Evolutionary conservation across 345 rosid species (phyloP).

Genomic region (Microcos paniculata): DNA sequence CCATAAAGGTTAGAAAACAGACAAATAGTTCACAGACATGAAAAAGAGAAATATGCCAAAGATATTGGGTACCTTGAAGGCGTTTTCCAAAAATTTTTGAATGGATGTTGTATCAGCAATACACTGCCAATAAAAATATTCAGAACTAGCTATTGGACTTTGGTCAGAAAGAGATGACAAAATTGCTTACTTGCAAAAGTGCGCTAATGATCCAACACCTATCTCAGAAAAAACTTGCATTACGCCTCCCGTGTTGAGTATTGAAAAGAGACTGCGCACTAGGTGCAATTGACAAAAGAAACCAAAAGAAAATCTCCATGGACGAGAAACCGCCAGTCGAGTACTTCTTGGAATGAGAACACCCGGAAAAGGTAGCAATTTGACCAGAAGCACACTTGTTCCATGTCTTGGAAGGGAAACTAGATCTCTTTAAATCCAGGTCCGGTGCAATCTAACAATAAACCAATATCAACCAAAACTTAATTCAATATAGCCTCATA

Average conservation of each 20-base stretch:
- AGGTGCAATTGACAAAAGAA: slow-evolving; percentile 92
- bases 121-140: slow-evolving; percentile 32
- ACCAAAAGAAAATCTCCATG: slow-evolving; percentile 69
- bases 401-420: slow-evolving; percentile 63
- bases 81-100: slow-evolving; percentile 24
- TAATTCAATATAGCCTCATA: not conserved
- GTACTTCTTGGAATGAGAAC: slow-evolving; percentile 80
- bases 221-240: slow-evolving; percentile 56
- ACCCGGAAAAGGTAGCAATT: slow-evolving; percentile 55
- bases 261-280: slow-evolving; percentile 42
- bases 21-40: not conserved
- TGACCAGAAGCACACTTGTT: slow-evolving; percentile 55
- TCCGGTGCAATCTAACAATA: slow-evolving; percentile 47
- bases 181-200: slow-evolving; percentile 39
- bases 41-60: not conserved
- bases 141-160: not conserved
- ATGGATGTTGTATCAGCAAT: slow-evolving; percentile 35
- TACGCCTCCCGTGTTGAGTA: slow-evolving; percentile 49
- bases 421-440: slow-evolving; percentile 43
- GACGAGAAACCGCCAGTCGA: slow-evolving; percentile 79
- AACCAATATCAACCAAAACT: slow-evolving; percentile 16
- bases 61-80: slow-evolving; percentile 25
- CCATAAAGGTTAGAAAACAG: not conserved
- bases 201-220: slow-evolving; percentile 55
- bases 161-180: not conserved